Evolutionary conservation across 345 rosid genomes (phyloP).

Genomic region (Bruguiera gymnorhiza): DNA sequence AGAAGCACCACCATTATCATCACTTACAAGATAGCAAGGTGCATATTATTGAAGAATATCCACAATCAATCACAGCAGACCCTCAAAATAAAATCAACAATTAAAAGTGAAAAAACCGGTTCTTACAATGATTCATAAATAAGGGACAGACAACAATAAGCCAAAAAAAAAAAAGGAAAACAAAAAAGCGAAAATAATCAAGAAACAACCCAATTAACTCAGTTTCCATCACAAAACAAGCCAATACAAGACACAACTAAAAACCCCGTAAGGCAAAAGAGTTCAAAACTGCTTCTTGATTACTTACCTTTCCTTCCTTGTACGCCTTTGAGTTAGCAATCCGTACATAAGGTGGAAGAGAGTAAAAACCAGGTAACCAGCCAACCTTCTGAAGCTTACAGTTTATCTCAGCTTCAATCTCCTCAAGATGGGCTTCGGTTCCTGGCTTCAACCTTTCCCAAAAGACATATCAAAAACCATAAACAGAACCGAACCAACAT

Average conservation of each 20-base stretch:
- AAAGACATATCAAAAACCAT: neutral
- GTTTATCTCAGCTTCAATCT: conserved; percentile 60
- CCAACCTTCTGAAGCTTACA: conserved; percentile 62
- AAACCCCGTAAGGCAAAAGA: neutral
- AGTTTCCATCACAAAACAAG: too few relatives aligned
- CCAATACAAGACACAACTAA: neutral
- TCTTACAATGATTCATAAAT: neutral
- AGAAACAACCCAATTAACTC: neutral
- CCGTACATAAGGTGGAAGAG: conserved; percentile 64
- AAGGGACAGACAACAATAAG: neutral
- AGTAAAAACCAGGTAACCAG: conserved; percentile 78
- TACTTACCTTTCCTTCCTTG: conserved; percentile 63
- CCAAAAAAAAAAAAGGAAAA: neutral
- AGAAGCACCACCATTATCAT: neutral
- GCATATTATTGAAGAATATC: too few relatives aligned
- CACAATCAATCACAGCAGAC: neutral
- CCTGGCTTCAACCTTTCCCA: conserved; percentile 72
- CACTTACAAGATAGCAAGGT: too few relatives aligned
- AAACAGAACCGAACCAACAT: neutral
- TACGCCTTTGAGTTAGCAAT: conserved; percentile 73
- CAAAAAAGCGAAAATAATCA: neutral
- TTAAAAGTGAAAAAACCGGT: neutral
- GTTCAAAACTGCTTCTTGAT: too few relatives aligned
- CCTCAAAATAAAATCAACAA: neutral
- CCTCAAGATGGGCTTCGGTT: conserved; percentile 41